phyloP scores from a whole-genome alignment of 768 basidiomycete genomes.

The Tylopilus subfusipes region DNA sequence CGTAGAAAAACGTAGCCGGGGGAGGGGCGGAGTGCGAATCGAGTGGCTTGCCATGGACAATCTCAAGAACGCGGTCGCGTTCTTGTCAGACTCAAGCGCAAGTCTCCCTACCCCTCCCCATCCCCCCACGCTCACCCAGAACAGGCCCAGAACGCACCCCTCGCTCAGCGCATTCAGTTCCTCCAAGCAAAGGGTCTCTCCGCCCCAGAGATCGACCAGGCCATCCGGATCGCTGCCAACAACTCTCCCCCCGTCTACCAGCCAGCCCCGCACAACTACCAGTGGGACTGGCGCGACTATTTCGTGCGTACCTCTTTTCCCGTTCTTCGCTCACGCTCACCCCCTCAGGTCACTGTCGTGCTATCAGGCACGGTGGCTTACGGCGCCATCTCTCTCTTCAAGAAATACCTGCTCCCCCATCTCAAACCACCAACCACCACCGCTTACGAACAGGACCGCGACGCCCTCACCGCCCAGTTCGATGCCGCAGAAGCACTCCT shows the following conservation, averaged over 20 bases:
- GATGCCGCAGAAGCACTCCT: slow-evolving; percentile 82
- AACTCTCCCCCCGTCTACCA: slow-evolving; percentile 39
- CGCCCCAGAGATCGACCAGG: slow-evolving; percentile 78
- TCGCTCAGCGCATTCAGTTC: slow-evolving; percentile 87
- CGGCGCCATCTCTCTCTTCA: slow-evolving; percentile 75
- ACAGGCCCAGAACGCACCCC: slow-evolving; percentile 72
- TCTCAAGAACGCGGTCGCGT: slow-evolving; percentile 77
- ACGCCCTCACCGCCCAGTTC: slow-evolving; percentile 83
- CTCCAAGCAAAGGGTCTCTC: slow-evolving; percentile 93
- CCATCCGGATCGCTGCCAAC: slow-evolving; percentile 60
- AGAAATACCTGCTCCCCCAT: slow-evolving; percentile 91
- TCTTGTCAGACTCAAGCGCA: slow-evolving; percentile 84
- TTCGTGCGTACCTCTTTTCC: slow-evolving; percentile 59
- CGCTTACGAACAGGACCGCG: slow-evolving; percentile 85
- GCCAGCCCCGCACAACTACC: slow-evolving; percentile 39
- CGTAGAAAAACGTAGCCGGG: not conserved
- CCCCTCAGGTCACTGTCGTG: slow-evolving; percentile 80
- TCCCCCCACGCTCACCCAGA: slow-evolving; percentile 14
- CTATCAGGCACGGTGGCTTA: slow-evolving; percentile 84
- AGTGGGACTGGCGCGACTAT: slow-evolving; percentile 96
- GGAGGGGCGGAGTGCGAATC: slow-evolving; percentile 32
- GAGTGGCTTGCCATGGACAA: slow-evolving; percentile 42
- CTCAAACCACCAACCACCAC: slow-evolving; percentile 83
- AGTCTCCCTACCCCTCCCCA: slow-evolving; percentile 9
- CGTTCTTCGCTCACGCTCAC: slow-evolving; percentile 16